Evolutionary conservation across 2,329 filamentous ascomycete species (phyloP), one percentile per base, ranked within the genome.

Genomic region (Chrysosphaeria jannelii): DNA sequence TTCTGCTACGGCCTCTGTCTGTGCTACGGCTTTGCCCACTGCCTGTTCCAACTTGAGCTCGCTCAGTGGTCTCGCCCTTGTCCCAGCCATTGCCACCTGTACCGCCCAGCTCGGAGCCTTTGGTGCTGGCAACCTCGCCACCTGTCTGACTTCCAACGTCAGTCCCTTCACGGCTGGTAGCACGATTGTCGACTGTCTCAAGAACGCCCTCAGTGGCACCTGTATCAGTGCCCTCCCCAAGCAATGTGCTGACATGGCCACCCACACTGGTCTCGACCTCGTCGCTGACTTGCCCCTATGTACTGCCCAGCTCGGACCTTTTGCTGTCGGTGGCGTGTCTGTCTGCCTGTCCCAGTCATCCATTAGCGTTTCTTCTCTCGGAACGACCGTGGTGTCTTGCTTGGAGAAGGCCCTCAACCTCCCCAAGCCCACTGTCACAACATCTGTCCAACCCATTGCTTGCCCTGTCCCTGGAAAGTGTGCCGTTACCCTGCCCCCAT

Each of bases 261-360:
- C 5, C 11, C 22, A 21, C 5, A 23, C 7, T 2, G 27, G 26
- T 8, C 6, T 25, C 5, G n/a, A 2, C 3, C 24, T 34, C 2
- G 4, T 27, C 3, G n/a, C 19, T 1, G 23, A 31, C 13, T 9
- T 29, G 0, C n/a, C 23, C 1, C 4, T 17, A 8, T 34, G 32
- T 13, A 9, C 21, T 3, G n/a, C 22, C 0, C 27, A 25, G 6
- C 26, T 34, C 17, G 32, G 32, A 5, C 28, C 28, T 5, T 33
- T 30, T 9, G 31, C 27, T 1, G 14, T 28, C 2, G 32, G 32
- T 10, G 15, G 12, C 0, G 27, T 13, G 1, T 20, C 19, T 3
- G 7, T 20, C 5, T 33, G 31, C 16, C 8, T 33, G 22, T 13
- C 22, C 4, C 29, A 28, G 15, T 14, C 19, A 5, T 15, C 8